Conservation (phyloP, 1,284 basidiomycete genomes). For the Ceratobasidium sp. region DNA sequence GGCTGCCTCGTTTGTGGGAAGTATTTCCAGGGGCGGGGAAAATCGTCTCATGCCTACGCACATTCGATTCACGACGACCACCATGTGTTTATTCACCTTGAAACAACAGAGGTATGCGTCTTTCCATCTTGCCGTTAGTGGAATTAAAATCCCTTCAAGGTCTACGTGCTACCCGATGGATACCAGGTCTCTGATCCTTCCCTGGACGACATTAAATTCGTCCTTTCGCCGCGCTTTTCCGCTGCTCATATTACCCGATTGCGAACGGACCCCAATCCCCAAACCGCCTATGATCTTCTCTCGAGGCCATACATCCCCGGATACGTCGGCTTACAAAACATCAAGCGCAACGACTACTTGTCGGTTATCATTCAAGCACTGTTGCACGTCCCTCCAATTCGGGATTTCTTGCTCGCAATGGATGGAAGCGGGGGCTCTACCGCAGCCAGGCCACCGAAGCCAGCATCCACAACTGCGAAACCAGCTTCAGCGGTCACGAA, state of each 20-base stretch:
- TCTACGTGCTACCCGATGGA: constrained; percentile 97
- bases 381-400: constrained; percentile 87
- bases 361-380: constrained; percentile 96
- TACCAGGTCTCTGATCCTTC: constrained; percentile 96
- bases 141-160: constrained; percentile 56
- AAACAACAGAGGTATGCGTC: constrained; percentile 80
- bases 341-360: constrained; percentile 96
- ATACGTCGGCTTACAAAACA: constrained; percentile 96
- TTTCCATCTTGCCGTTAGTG: constrained; percentile 4
- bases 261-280: constrained; percentile 66
- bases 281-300: constrained; percentile 78
- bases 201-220: constrained; percentile 90
- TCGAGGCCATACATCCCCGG: constrained; percentile 88
- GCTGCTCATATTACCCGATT: constrained; percentile 51
- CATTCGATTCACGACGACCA: constrained; percentile 98
- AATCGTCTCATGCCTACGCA: constrained; percentile 91
- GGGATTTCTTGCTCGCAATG: constrained; percentile 75
- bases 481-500: constrained; percentile 43
- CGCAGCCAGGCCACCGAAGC: constrained; percentile 6
- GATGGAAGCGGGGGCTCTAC: background rate
- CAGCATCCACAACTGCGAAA: constrained; percentile 36
- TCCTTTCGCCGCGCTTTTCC: constrained; percentile 85
- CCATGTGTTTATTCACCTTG: constrained; percentile 96
- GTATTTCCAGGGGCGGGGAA: constrained; percentile 97
- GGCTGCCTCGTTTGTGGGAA: constrained; percentile 98